phyloP scores from a whole-genome alignment of 805 yeast genomes.

The Pichia kluyveri region DNA sequence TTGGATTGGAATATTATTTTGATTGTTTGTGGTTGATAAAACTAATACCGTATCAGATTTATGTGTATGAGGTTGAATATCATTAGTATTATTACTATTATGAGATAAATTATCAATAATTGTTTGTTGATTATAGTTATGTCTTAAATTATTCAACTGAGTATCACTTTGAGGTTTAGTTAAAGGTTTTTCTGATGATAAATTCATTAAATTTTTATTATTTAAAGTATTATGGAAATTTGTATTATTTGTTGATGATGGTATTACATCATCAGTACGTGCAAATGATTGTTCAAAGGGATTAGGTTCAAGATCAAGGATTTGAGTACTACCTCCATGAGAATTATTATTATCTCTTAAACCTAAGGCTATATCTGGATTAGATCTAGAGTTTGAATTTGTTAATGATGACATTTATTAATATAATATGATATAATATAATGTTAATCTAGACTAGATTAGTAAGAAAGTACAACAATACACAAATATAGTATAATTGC shows the following conservation, averaged over 20 bases:
- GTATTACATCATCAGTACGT: conserved; percentile 11
- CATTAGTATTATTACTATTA: neutral
- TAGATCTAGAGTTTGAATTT: conserved; percentile 1
- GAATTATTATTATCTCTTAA: neutral
- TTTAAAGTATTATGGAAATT: neutral
- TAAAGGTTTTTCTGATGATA: neutral
- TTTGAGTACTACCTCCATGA: conserved; percentile 4
- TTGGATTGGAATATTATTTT: too few species aligned
- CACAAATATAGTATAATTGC: too few species aligned
- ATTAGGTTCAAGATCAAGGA: conserved; percentile 64
- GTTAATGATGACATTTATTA: neutral
- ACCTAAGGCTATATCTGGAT: conserved; percentile 1
- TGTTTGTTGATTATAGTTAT: neutral
- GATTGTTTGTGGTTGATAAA: too few species aligned
- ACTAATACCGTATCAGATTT: neutral
- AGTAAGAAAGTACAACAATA: too few species aligned
- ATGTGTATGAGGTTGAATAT: conserved; percentile 23
- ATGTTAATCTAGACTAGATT: too few species aligned
- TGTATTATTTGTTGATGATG: too few species aligned
- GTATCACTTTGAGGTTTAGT: conserved; percentile 6
- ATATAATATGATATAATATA: too few species aligned
- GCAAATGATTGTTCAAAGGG: conserved; percentile 93
- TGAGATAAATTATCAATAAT: neutral
- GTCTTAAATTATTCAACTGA: conserved; percentile 2
- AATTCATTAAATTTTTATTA: neutral